Percentiles rank a stretch among this genome's conserved stretches.
These are phyloP conservation scores for Silybum marianum DNA, from an alignment of 129 eudicot species.

Conservation along the genomic window DNA sequence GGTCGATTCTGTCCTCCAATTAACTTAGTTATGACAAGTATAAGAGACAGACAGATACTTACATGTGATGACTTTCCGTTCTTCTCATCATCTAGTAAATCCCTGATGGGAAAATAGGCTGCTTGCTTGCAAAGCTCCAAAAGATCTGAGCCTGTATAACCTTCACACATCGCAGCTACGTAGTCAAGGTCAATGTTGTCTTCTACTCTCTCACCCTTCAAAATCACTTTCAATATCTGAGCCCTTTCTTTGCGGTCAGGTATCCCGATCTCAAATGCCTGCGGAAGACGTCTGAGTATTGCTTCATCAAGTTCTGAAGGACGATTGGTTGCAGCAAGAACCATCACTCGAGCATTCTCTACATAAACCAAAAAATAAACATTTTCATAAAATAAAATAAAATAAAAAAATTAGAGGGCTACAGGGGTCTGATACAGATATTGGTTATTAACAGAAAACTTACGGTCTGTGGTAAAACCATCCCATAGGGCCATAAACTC, in stretches of 20 bases:
- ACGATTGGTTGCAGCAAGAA: conserved; percentile 92
- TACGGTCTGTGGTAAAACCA: conserved; percentile 95
- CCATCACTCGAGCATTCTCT: conserved; percentile 91
- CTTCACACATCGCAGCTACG: conserved; percentile 75
- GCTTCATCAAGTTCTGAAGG: conserved; percentile 97
- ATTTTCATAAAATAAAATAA: not conserved
- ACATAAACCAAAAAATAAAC: conserved; percentile 19
- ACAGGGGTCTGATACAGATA: not conserved
- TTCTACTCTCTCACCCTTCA: conserved; percentile 75
- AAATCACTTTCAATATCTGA: conserved; percentile 66
- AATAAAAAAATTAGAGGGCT: not conserved
- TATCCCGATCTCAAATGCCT: conserved; percentile 88
- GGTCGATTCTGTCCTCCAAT: not conserved
- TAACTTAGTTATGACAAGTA: not conserved
- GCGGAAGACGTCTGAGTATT: conserved; percentile 88
- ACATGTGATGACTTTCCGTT: conserved; percentile 55
- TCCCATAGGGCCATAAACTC: conserved; percentile 97
- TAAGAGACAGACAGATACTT: conserved; percentile 26
- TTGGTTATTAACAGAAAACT: conserved; percentile 17
- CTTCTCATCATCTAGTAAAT: conserved; percentile 70
- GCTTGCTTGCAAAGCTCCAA: conserved; percentile 90
- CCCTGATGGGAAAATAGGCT: conserved; percentile 80
- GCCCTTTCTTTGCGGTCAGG: conserved; percentile 75
- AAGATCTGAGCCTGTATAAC: conserved; percentile 92
- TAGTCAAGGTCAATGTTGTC: conserved; percentile 56